These are phyloP conservation scores for Rhododendron ovatum DNA, from an alignment of 148 eudicot species.

Conservation along the genomic window DNA sequence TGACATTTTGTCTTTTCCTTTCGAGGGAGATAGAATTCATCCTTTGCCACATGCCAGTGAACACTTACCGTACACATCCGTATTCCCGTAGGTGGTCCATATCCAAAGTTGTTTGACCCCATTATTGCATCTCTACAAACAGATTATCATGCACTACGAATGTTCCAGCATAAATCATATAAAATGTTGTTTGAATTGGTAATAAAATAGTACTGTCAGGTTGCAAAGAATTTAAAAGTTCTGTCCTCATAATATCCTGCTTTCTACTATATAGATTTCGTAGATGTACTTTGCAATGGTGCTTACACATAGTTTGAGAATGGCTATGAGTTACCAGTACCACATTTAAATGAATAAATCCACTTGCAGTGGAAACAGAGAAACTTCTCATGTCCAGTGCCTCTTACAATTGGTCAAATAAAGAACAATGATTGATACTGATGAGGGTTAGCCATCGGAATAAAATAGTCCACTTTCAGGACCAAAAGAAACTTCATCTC, in stretches of 20 bases:
- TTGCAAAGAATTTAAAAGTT: constrained; percentile 4
- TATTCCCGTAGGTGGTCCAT: neutral
- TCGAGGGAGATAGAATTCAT: neutral
- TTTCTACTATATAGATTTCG: neutral
- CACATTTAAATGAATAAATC: neutral
- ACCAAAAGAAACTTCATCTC: neutral
- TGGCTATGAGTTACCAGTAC: neutral
- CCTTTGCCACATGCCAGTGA: constrained; percentile 3
- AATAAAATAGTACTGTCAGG: neutral
- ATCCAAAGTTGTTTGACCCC: neutral
- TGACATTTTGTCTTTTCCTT: neutral
- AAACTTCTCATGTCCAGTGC: neutral
- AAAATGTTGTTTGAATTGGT: neutral
- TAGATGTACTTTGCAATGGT: neutral
- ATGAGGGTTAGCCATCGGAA: neutral
- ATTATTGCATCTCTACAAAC: neutral
- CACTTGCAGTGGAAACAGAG: neutral
- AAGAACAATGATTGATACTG: neutral
- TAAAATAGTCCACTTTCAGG: neutral
- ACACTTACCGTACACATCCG: neutral
- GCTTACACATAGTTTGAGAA: neutral
- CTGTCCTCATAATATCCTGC: neutral
- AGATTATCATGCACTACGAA: neutral
- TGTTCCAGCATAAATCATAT: neutral
- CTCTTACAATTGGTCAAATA: neutral